phyloP scores from a whole-genome alignment of 2,329 filamentous ascomycete genomes.

The Reticulascus tulasneorum region DNA sequence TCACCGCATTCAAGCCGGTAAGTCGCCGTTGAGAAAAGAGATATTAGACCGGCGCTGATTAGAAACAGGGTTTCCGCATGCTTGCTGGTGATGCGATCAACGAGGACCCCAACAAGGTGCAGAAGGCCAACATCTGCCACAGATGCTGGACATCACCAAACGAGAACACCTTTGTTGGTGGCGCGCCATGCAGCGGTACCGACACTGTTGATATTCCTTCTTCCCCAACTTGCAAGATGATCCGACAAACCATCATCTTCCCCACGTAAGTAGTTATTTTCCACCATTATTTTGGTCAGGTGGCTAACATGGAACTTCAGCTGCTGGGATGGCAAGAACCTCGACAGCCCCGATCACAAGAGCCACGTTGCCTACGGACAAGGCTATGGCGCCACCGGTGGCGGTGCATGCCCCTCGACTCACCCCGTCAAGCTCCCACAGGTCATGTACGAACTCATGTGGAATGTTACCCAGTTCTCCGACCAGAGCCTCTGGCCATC shows the following conservation, averaged over 20 bases:
- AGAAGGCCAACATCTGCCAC: slow-evolving; percentile 50
- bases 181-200: slow-evolving; percentile 36
- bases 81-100: slow-evolving; percentile 50
- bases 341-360: slow-evolving; percentile 51
- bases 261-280: too few species aligned
- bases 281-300: too few species aligned
- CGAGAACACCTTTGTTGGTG: too few species aligned
- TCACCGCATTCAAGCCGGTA: slow-evolving; percentile 30
- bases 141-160: too few species aligned
- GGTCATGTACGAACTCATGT: slow-evolving; percentile 13
- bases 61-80: slow-evolving; percentile 55
- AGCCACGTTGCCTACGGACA: slow-evolving; percentile 54
- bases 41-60: slow-evolving; percentile 4
- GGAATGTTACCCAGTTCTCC: slow-evolving; percentile 16
- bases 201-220: slow-evolving; percentile 50
- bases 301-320: too few species aligned
- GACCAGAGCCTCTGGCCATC: slow-evolving; percentile 20
- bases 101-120: slow-evolving; percentile 38
- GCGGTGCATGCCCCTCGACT: slow-evolving; percentile 11
- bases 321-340: slow-evolving; percentile 59
- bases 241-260: slow-evolving; percentile 52
- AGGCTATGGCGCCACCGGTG: slow-evolving; percentile 12
- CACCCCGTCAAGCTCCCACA: slow-evolving; percentile 13
- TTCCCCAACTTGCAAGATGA: slow-evolving; percentile 48
- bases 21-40: neutral